Evolutionary conservation across 352 stramenopile genomes (phyloP).

Genomic region (Phytophthora agathidicida): DNA sequence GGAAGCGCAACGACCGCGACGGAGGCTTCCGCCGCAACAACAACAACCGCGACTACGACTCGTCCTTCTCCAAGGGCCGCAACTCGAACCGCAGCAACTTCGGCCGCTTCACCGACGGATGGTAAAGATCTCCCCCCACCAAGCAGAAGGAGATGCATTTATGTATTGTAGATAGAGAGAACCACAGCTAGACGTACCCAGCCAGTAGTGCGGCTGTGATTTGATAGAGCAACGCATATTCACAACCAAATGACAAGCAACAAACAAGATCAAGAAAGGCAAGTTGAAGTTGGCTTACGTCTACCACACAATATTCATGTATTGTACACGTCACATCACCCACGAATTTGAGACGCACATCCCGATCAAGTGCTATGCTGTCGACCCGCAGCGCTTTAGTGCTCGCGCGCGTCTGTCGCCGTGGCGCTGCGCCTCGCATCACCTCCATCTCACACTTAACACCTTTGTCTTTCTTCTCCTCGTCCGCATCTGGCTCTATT

Average conservation of each 20-base stretch:
- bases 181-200: conserved; percentile 23
- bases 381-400: conserved; percentile 1
- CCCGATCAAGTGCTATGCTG: conserved; percentile 18
- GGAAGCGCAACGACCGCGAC: conserved; percentile 32
- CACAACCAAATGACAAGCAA: conserved; percentile 25
- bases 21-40: conserved; percentile 19
- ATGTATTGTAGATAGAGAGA: conserved; percentile 44
- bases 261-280: conserved; percentile 6
- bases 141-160: conserved; percentile 1
- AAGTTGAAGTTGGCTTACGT: neutral
- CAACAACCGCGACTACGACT: conserved; percentile 45
- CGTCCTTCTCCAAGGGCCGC: conserved; percentile 55
- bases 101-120: conserved; percentile 37
- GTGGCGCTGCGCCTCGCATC: neutral
- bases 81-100: conserved; percentile 35
- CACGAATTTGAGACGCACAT: conserved; percentile 2
- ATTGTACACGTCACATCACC: neutral
- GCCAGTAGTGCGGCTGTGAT: conserved; percentile 24
- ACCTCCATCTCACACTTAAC: neutral
- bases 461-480: conserved; percentile 3
- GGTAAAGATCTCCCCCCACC: conserved; percentile 13
- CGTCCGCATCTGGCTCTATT: conserved; percentile 4
- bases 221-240: conserved; percentile 34
- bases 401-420: conserved; percentile 12
- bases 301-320: neutral